Base-by-base conservation (phyloP, 192 early-diverging fungal species). In the Backusella tuberculispora region DNA sequence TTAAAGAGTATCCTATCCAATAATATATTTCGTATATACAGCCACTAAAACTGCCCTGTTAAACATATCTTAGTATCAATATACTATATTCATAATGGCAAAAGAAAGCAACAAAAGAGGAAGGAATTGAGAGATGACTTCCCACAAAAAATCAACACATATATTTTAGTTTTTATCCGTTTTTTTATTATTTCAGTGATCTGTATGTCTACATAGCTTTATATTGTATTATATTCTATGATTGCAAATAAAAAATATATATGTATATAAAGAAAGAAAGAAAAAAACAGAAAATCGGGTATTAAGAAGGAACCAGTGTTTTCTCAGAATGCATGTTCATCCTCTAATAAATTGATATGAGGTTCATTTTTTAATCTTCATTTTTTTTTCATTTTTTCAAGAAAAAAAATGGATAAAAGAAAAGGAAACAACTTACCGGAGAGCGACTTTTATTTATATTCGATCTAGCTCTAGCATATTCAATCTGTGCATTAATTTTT, bases 271-370 rank as follows among this genome's bases (percentile, higher is more conserved):
- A 34, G 29, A 34, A 34, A 34, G 29, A 34, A 34, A 34, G 29
- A 34, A 53, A 24, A 3, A 1, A 53, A 24, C 21, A 60, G 26
- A 60, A 60, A 60, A 29, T 60, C 53, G 53, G 53, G 53, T 60
- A 60, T 60, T 60, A 60, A 60, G 53, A 60, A 60, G 53, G 53
- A 24, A 60, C 53, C 53, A 60, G 21, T 0, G 53, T 60, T 60
- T 60, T 60, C 53, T 60, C 53, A 60, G 53, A 60, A 60, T 60
- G 53, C 53, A 60, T 60, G 26, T 60, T 60, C 26, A 60, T 60
- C 24, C 53, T 60, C 53, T 60, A 60, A n/a, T 9, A 50, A 19
- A 50, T 4, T 13, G 53, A 60, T 60, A 66, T 19, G 19, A n/a
- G 40, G 38, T 41, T 66, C 38, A n/a, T 19, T 40, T 66, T 14